Evolutionary conservation across 148 eudicot species (phyloP), one percentile per base, ranked within the genome.

Genomic region (Fagopyrum esculentum): DNA sequence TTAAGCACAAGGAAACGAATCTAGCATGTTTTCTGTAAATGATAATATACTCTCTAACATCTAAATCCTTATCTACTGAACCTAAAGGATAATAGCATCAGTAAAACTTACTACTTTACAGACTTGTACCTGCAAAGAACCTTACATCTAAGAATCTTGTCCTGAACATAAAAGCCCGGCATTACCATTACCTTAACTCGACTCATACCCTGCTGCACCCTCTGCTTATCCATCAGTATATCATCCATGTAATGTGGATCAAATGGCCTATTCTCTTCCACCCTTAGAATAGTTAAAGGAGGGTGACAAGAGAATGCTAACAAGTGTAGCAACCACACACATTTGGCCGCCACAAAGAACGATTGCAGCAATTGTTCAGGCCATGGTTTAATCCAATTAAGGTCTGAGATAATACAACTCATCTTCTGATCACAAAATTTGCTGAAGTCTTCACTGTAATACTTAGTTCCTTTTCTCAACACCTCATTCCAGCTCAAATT

Each of bases 111-210:
- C n/a, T 46, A 71, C 54, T 47, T 71, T 3, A 71, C 5, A 19
- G 48, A 40, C 77, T 90, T 90, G 59, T 90, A 90, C 86, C 96
- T 89, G 82, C 97, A 95, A 22, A 95, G 81, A 76, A 95, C 98
- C 86, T 90, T 92, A 78, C 98, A 92, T 77, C 86, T 92, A 69
- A 92, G 80, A 45, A 95, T 89, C 76, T 82, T 89, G 77, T 90
- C 98, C 77, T 84, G 84, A 45, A 95, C 91, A 85, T 95, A 92
- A 83, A 95, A 95, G 19, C 97, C 98, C 1, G 98, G 97, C 96
- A 90, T 86, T 4, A 92, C 97, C 98, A 92, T 90, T n/a, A 89
- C 74, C 87, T 95, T 92, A 29, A 95, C 96, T 55, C 87, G 74
- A 64, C 88, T 84, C 45, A 13, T 11, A 12, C 84, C 81, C 29